phyloP scores from a whole-genome alignment of 305 asterid genomes.

The Fraxinus floribunda region DNA sequence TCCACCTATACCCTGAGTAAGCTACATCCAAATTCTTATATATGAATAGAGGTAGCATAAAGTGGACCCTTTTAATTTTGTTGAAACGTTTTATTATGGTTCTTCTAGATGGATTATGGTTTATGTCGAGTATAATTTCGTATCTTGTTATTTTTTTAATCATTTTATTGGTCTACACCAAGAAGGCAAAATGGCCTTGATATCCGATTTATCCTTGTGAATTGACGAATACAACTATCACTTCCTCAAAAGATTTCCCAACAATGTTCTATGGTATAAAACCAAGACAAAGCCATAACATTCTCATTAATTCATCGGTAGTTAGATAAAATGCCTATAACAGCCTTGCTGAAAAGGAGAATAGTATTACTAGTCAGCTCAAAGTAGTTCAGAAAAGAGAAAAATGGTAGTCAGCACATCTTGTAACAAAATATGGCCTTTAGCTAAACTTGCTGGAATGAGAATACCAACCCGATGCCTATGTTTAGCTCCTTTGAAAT shows the following conservation, averaged over 20 bases:
- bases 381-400: not conserved
- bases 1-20: not conserved
- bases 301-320: not conserved
- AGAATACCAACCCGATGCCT: conserved; percentile 78
- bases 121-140: not conserved
- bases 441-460: conserved; percentile 2
- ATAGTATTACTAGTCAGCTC: not conserved
- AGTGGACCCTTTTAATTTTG: not conserved
- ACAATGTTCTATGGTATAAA: not conserved
- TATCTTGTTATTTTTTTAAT: not conserved
- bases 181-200: not conserved
- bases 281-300: not conserved
- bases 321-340: not conserved
- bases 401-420: not conserved
- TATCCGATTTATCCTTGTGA: not conserved
- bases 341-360: not conserved
- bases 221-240: not conserved
- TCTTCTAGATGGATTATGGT: not conserved
- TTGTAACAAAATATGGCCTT: not conserved
- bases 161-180: not conserved
- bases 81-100: not conserved
- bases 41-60: not conserved
- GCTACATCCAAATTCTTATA: not conserved
- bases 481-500: conserved; percentile 95
- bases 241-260: not conserved